Conservation (phyloP, 129 eudicot species). For the Saussurea involucrata region DNA sequence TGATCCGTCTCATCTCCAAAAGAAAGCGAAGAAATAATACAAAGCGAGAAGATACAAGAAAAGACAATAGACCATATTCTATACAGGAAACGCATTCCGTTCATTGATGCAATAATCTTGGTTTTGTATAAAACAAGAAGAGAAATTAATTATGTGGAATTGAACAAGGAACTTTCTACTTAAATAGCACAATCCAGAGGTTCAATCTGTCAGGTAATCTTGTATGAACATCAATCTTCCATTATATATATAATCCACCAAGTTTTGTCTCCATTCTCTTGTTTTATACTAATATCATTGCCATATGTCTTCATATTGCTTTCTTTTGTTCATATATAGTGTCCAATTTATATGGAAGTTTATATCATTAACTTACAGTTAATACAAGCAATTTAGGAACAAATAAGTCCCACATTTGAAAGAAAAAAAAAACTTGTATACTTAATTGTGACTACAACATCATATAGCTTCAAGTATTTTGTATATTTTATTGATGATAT, state of each 20-base stretch:
- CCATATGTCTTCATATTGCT: constrained; percentile 7
- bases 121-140: not conserved
- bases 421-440: no score
- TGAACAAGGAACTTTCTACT: no score
- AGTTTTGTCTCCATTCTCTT: not conserved
- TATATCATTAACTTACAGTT: not conserved
- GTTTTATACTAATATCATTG: not conserved
- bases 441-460: no score
- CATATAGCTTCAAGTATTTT: no score
- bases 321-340: not conserved
- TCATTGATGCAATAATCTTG: constrained; percentile 2
- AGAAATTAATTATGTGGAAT: not conserved
- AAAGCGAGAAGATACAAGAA: not conserved
- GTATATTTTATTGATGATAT: no score
- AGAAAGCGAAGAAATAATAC: not conserved
- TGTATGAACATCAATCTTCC: no score
- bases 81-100: not conserved
- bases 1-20: constrained; percentile 27
- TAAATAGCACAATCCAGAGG: no score
- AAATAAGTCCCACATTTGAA: no score
- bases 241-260: no score
- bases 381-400: no score
- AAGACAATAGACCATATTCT: not conserved
- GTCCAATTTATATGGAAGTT: not conserved
- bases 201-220: no score